Evolutionary conservation across 1,284 basidiomycete species (phyloP).

Genomic region (Puccinia polysora): DNA sequence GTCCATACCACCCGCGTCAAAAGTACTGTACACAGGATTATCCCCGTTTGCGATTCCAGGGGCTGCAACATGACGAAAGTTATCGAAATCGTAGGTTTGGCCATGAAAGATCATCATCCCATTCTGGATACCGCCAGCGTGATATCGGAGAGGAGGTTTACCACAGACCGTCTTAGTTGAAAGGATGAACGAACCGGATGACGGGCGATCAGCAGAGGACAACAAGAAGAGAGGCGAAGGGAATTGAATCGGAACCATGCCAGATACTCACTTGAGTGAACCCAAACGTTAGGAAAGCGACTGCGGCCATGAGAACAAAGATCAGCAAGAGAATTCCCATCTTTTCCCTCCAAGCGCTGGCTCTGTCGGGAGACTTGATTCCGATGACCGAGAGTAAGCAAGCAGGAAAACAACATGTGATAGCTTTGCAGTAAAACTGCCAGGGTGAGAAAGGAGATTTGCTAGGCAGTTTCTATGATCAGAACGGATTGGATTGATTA

Average conservation of each 20-base stretch:
- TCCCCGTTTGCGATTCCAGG: slow-evolving; percentile 65
- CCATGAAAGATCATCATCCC: slow-evolving; percentile 89
- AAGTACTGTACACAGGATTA: slow-evolving; percentile 77
- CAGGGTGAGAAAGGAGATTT: slow-evolving; percentile 82
- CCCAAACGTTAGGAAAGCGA: slow-evolving; percentile 99
- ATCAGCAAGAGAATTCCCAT: slow-evolving; percentile 86
- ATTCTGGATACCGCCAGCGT: slow-evolving; percentile 69
- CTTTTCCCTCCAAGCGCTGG: slow-evolving; percentile 97
- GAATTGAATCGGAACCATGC: not conserved
- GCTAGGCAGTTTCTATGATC: slow-evolving; percentile 46
- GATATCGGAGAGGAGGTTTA: slow-evolving; percentile 71
- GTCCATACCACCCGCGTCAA: slow-evolving; percentile 76
- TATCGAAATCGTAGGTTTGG: slow-evolving; percentile 81
- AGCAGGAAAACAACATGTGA: slow-evolving; percentile 77
- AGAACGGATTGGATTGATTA: not conserved
- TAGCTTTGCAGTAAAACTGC: slow-evolving; percentile 89
- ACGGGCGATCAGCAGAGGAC: not conserved
- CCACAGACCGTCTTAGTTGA: slow-evolving; percentile 68
- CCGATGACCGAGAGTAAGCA: slow-evolving; percentile 66
- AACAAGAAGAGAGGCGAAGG: not conserved
- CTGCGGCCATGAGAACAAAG: slow-evolving; percentile 73
- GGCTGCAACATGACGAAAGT: slow-evolving; percentile 73
- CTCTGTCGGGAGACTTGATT: slow-evolving; percentile 64
- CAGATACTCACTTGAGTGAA: slow-evolving; percentile 71
- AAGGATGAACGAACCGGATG: not conserved